Percentiles rank a stretch among this genome's conserved stretches.
Evolutionary conservation across 2,329 filamentous ascomycete species (phyloP).

Genomic region (Colletotrichum costaricense): DNA sequence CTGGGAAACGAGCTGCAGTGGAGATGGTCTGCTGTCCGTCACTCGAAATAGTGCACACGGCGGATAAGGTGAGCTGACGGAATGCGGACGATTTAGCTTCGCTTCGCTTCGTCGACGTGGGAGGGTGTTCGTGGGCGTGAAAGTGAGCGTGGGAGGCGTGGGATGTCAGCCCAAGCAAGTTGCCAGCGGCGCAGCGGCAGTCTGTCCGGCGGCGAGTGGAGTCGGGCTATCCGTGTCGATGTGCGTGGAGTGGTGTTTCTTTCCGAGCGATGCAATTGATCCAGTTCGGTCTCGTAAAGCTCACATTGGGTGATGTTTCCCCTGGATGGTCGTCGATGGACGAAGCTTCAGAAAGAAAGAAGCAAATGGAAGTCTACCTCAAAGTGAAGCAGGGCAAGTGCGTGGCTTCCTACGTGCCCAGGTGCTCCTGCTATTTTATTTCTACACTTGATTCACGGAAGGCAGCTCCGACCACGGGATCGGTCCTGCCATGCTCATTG

Average conservation of each 20-base stretch:
- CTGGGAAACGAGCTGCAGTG: conserved; percentile 26
- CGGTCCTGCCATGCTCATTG: background rate
- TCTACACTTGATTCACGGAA: conserved; percentile 7
- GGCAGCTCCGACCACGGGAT: conserved; percentile 28
- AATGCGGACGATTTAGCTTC: background rate
- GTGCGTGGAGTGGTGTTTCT: conserved; percentile 9
- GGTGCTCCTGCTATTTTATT: conserved; percentile 26
- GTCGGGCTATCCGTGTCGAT: background rate
- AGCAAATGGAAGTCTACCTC: background rate
- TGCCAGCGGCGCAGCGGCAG: conserved; percentile 3
- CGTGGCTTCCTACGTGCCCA: background rate
- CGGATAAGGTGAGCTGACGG: conserved; percentile 11
- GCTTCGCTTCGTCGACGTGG: background rate
- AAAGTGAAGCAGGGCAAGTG: background rate
- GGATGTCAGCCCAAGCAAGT: conserved; percentile 16
- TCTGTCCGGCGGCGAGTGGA: conserved; percentile 14
- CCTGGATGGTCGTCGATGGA: background rate
- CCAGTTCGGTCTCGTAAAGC: background rate
- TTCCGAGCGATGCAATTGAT: background rate
- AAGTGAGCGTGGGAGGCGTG: background rate
- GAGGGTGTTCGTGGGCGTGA: background rate
- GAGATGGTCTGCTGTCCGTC: background rate
- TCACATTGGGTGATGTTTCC: background rate
- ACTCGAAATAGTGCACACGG: background rate
- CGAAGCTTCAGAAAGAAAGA: background rate